Base-by-base conservation (phyloP, 148 eudicot genomes). In the Salicornia ramosissima region DNA sequence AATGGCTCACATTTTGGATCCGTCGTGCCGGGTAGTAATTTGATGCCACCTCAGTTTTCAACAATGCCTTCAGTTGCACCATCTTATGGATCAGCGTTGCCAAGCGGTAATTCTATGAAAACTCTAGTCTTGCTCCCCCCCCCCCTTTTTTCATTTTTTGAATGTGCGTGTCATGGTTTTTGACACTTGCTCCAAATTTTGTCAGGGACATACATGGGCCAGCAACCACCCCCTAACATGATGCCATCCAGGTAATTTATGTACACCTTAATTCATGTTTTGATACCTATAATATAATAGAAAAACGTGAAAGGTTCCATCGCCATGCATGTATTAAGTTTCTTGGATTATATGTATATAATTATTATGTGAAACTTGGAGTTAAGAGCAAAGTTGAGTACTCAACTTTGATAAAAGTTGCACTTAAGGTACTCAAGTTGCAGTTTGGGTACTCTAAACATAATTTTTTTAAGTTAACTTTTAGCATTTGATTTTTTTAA, bases 121-220 rank as follows among this genome's bases (percentile, higher is more conserved):
- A 25, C 24, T 31, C 34, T 55, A 10, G 33, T 26, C 53, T 53
- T 67, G 1, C 65, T 43, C 7, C 31, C 33, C 2, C 65, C 43
- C 7, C 31, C 33, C 29, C 47, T 14, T 8, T 36, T 12, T 5
- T 57, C 26, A 2, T 26, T 10, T 10, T 72, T 10, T 31, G 64
- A 58, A 5, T 18, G 46, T 16, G 60, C 66, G 46, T 45, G 22
- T 52, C 58, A 47, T 36, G 36, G 50, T 22, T 71, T 53, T 50
- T 75, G 64, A 74, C 47, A 30, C 31, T 46, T 60, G 42, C 49
- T 75, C 22, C 58, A 24, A 57, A 49, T 57, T 31, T 69, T n/a
- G 28, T 74, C 92, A 92, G 98, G 86, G 69, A 34, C 82, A 74
- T 86, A 78, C 75, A 67, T 80, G 80, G 87, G 83, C 72, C 91